Base-by-base conservation (phyloP, 176 grass and related monocot genomes). In the Miscanthus lutarioriparius region DNA sequence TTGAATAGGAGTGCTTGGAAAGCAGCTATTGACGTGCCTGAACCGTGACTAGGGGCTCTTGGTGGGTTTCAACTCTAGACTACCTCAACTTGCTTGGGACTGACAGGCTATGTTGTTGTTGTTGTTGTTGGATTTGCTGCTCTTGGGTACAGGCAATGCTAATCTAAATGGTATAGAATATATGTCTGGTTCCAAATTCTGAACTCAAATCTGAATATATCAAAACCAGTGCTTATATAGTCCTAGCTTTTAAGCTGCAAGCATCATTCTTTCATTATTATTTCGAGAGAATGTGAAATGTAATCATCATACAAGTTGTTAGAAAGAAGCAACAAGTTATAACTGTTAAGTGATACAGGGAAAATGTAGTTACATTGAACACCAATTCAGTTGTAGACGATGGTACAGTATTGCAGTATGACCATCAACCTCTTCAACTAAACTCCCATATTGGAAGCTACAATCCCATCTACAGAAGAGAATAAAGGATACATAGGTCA, bases 361-460 rank as follows among this genome's bases (percentile, higher is more conserved):
- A 67, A 83, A 83, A 37, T 51, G 61, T 74, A 54, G 4, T 93
- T 93, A 98, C 96, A 90, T 90, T 61, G 93, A 91, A 67, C 44
- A 94, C 93, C 93, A 98, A 63, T 98, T 86, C 45, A 95, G 89
- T 73, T 98, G 96, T 68, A 98, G 69, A 67, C 91, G 90, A 76
- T 98, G 96, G 70, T 98, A 89, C 39, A 98, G 56, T 82, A 98
- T 89, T 70, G 89, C 91, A 85, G 96, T 98, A 83, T 98, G 96
- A 53, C 96, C 96, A 89, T 98, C 96, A 77, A 98, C 93, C 89
- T 98, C 96, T 86, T 98, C 84, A 74, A 98, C 93, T 92, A 95
- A 88, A 89, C 93, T 95, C 48, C 96, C 96, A 87, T 92, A 95
- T 14, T 87, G 93, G 78, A 98, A 98, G 84, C 91, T 98, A 86